phyloP scores from a whole-genome alignment of 2,329 filamentous ascomycete species.

The Mariannaea sp. region DNA sequence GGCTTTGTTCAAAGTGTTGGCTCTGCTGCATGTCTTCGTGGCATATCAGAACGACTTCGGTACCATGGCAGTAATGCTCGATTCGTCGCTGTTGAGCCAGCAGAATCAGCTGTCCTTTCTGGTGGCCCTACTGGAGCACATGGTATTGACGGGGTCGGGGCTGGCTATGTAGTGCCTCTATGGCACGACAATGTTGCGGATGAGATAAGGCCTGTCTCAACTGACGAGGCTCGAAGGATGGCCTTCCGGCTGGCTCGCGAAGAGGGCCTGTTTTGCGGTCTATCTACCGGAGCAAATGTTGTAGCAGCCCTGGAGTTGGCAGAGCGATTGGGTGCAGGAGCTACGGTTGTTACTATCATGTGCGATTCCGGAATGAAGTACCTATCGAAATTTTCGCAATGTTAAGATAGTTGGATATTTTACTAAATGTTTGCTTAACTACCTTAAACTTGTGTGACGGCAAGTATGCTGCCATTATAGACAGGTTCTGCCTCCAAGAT shows the following conservation, averaged over 20 bases:
- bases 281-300: constrained; percentile 2
- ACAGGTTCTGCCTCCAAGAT: no score
- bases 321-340: neutral
- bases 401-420: no score
- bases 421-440: no score
- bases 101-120: neutral
- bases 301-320: constrained; percentile 3
- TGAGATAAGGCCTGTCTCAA: neutral
- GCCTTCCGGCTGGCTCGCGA: neutral
- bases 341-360: constrained; percentile 9
- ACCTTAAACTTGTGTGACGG: no score
- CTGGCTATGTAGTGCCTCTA: neutral
- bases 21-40: neutral
- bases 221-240: neutral
- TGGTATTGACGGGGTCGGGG: neutral
- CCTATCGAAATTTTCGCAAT: no score
- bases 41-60: neutral
- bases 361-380: constrained; percentile 13
- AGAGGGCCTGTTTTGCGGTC: neutral
- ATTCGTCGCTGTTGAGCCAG: neutral
- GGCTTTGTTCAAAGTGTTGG: constrained; percentile 1
- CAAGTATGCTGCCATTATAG: no score
- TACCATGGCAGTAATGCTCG: neutral
- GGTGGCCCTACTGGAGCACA: neutral
- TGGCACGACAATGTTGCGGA: neutral